phyloP scores from a whole-genome alignment of 2,329 filamentous ascomycete species.

The Cordyceps pruinosa region DNA sequence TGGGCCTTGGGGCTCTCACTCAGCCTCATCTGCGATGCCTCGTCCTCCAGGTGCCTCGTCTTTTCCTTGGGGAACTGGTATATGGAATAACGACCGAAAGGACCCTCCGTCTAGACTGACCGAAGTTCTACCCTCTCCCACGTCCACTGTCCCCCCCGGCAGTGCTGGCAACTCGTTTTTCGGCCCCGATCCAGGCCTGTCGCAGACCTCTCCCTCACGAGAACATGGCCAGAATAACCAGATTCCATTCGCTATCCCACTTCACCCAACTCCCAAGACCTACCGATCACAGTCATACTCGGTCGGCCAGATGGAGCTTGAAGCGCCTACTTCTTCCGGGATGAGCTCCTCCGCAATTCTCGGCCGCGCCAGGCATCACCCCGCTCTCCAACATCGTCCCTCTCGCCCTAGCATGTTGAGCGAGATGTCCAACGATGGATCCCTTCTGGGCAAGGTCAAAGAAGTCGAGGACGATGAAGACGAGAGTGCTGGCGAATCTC shows the following conservation, averaged over 20 bases:
- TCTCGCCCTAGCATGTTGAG: constrained; percentile 72
- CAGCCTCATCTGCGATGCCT: constrained; percentile 40
- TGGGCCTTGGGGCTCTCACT: constrained; percentile 49
- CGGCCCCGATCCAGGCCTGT: constrained; percentile 35
- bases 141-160: constrained; percentile 48
- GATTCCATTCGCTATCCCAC: constrained; percentile 79
- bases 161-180: constrained; percentile 42
- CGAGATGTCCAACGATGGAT: constrained; percentile 59
- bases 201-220: constrained; percentile 46
- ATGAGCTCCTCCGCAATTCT: constrained; percentile 43
- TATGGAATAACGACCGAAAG: constrained; percentile 75
- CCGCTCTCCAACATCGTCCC: constrained; percentile 71
- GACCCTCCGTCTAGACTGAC: constrained; percentile 67
- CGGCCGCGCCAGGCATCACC: constrained; percentile 53
- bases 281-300: constrained; percentile 96
- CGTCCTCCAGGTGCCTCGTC: constrained; percentile 41
- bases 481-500: constrained; percentile 43
- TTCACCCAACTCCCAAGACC: constrained; percentile 85
- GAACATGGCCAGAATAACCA: constrained; percentile 53
- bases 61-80: constrained; percentile 72
- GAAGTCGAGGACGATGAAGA: constrained; percentile 64
- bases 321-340: constrained; percentile 37
- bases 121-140: constrained; percentile 70
- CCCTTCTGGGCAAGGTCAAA: constrained; percentile 60
- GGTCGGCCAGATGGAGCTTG: constrained; percentile 78